Base-by-base conservation (phyloP, 2,329 filamentous ascomycete species). In the Penicillium nordicum region DNA sequence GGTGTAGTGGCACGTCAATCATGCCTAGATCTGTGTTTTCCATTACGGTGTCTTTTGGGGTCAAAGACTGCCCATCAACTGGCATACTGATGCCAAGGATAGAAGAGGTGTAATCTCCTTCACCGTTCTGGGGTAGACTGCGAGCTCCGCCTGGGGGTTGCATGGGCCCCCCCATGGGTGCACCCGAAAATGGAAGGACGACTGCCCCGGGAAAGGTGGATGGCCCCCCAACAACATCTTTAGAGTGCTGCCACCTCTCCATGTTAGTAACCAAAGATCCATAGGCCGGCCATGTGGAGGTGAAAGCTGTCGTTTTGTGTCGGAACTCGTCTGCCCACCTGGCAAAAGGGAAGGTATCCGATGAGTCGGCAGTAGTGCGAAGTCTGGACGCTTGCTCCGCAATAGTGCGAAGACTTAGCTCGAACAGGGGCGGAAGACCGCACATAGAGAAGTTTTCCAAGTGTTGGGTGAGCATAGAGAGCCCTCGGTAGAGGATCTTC, bases 391-490 rank as follows among this genome's bases (percentile, higher is more conserved):
- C 71, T 32, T 73, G 69, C 48, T 75, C 68, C 5, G 67, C 60
- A 21, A 76, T 74, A 2, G 69, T 73, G 8, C 68, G 72, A 27
- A 76, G 54, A 4, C 66, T 57, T 18, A 70, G 64, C 55, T 76
- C 74, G 25, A 76, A 75, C 11, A 76, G 53, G 1, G 74, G 74
- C 2, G 74, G 73, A 4, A 76, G 58, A 23, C 67, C 68, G 50
- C 70, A 74, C 48, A 66, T 63, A 9, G 64, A 63, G 44, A 76
- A 76, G 41, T 75, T 74, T 12, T 75, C 72, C 18, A 72, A 51
- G 53, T 75, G 72, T 40, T 74, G 70, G 9, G 68, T 65, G 6
- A 75, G 54, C 53, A 75, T 71, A 10, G 66, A 63, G n/a, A 74
- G 60, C 2, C 67, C 68, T 10, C 71, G 64, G 41, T 70, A 73